Base-by-base conservation (phyloP, 1,139 yeast species). In the Lipomyces yarrowii region DNA sequence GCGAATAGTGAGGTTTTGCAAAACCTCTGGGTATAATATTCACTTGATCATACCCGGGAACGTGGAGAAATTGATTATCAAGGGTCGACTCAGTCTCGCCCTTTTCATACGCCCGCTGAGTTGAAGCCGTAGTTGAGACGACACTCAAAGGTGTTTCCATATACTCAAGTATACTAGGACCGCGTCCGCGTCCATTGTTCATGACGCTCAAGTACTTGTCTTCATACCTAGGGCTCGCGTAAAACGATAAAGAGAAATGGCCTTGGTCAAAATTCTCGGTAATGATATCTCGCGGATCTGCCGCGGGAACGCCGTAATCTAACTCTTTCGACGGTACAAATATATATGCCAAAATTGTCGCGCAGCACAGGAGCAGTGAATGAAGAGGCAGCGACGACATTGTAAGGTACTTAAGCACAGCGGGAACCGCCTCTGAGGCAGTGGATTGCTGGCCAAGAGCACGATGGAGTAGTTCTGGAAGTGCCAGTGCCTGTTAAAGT, bases 381-480 rank as follows among this genome's bases (percentile, higher is more conserved):
- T 65, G 65, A 2, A 60, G 10, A 15, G 64, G 60, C 39, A 57
- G 55, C 18, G 68, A 53, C 7, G 60, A 35, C 35, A 60, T 57
- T 5, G 64, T 39, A n/a, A 65, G 54, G 52, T 39, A 30, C 37
- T 53, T 46, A 13, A 54, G 32, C 32, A 33, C 13, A 10, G n/a
- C 32, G 7, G 67, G 65, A 7, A 64, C 53, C 35, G 26, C 26
- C 15, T 8, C 18, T n/a, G 56, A n/a, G 3, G 53, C 23, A 10
- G 35, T 59, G 18, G 52, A n/a, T 33, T 35, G 32, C 15, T 37
- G 21, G 11, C 33, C 18, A 21, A 26, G 32, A 21, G 59, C 51
- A 42, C 62, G 62, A 51, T 61, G 56, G 6, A 58, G 18, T 7
- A 58, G 54, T 26, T 64, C 67, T 1, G 67, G 67, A 23, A 61